Conservation (phyloP, 1,284 basidiomycete genomes). For the Puccinia sorghi region DNA sequence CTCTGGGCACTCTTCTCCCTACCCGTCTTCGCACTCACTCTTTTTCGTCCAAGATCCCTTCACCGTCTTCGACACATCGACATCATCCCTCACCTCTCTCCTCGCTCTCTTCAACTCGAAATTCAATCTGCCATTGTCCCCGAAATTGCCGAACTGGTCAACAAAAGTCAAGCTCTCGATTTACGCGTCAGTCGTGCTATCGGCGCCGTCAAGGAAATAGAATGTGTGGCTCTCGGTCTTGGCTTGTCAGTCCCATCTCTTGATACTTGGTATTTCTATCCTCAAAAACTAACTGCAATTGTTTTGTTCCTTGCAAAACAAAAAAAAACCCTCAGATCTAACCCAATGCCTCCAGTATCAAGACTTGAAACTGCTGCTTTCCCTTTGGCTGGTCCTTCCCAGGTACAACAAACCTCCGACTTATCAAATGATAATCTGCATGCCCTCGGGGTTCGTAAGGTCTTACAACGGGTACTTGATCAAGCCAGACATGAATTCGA, state of each 20-base stretch:
- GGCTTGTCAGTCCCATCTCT: slow-evolving; percentile 5
- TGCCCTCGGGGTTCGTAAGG: slow-evolving; percentile 30
- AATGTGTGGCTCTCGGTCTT: slow-evolving; percentile 47
- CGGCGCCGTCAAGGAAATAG: slow-evolving; percentile 44
- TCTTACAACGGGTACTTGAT: slow-evolving; percentile 30
- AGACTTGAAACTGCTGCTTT: slow-evolving; percentile 43
- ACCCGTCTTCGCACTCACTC: background rate
- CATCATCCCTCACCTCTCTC: slow-evolving; percentile 3
- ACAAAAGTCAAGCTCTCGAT: slow-evolving; percentile 31
- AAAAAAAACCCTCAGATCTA: slow-evolving; percentile 18
- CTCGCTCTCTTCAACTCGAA: background rate
- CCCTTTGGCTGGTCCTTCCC: background rate
- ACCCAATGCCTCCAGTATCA: slow-evolving; percentile 47
- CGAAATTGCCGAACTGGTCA: slow-evolving; percentile 2
- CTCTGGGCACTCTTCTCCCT: background rate
- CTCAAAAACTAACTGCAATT: background rate
- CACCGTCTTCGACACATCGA: background rate
- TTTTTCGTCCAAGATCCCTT: background rate
- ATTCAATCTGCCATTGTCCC: slow-evolving; percentile 28
- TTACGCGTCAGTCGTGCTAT: slow-evolving; percentile 39
- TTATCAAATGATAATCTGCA: slow-evolving; percentile 10
- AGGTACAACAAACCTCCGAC: background rate
- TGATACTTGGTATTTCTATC: background rate
- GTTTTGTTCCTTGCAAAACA: background rate
- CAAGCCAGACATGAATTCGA: slow-evolving; percentile 34